Base-by-base conservation (phyloP, 495 filamentous ascomycete species). In the Trypethelium eluteriae region DNA sequence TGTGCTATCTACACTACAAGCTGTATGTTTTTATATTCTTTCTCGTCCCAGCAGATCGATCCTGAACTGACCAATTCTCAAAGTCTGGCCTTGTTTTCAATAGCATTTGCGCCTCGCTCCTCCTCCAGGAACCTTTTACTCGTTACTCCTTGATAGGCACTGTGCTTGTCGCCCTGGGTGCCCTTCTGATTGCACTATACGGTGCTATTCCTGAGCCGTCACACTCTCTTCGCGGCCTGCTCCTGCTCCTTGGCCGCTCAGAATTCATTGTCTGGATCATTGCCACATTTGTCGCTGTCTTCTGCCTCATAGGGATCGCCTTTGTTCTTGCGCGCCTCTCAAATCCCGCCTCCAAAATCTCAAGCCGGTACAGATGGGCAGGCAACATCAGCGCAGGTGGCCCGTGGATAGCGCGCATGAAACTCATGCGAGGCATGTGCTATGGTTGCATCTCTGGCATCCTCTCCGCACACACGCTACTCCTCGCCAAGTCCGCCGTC, bases 401-500 rank as follows among this genome's bases (percentile, higher is more conserved):
- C 3, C 32, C 18, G 3, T 34, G 69, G n/a, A 69, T 66, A 56
- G 80, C 75, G 4, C 85, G 88, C 25, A 82, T 92, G 63, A 89
- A 88, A n/a, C 84, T 97, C n/a, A 79, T 88, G 25, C 84, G 91
- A 25, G 94, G 94, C 11, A 86, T 99, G 78, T 86, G 87, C 68
- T 98, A 93, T 75, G 94, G 93, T 12, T 85, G 86, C 71, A 86
- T 78, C 14, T 77, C 93, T 78, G 94, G 95, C 57, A 92, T 96
- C 62, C 79, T 99, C 39, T 97, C 95, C 3, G 94, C 94, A 3
- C 94, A 99, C 73, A 89, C 88, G 47, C 84, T 99, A 3, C 83
- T 99, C 50, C 85, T 99, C 66, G 94, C 94, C 59, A 99, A 99
- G 76, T 96, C 92, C 32, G 93, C 95, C 14, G 94, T 98, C 57